Conservation (phyloP, 805 yeast genomes). For the Pichia thaimueangensis region DNA sequence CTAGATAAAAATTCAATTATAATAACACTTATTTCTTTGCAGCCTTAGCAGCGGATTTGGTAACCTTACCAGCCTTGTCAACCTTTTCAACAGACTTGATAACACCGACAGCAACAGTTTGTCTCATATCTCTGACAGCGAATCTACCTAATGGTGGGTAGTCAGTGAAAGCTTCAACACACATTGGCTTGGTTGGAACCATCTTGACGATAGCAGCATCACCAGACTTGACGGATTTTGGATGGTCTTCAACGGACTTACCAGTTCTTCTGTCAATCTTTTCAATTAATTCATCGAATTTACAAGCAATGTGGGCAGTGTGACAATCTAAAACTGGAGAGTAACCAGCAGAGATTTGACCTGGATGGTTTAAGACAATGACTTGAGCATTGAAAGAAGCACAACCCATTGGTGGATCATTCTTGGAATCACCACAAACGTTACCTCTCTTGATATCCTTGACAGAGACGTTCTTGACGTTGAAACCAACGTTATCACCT, state of each 20-base stretch:
- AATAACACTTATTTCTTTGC: conserved; percentile 54
- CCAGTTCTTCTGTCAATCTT: conserved; percentile 93
- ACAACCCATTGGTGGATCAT: conserved; percentile 79
- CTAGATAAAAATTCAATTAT: no score
- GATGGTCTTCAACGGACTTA: conserved; percentile 81
- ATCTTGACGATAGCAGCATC: conserved; percentile 92
- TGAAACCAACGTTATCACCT: conserved; percentile 90
- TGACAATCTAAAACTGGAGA: conserved; percentile 88
- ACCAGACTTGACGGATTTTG: conserved; percentile 93
- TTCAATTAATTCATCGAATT: conserved; percentile 72
- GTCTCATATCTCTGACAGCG: conserved; percentile 99
- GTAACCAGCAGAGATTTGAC: conserved; percentile 88
- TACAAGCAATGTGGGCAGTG: conserved; percentile 91
- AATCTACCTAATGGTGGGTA: conserved; percentile 98
- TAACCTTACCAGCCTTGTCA: conserved; percentile 83
- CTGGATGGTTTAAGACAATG: conserved; percentile 85
- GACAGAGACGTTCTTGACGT: conserved; percentile 84
- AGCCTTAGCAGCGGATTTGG: conserved; percentile 92
- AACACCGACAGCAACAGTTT: conserved; percentile 99
- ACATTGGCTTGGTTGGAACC: conserved; percentile 85
- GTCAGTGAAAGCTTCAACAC: conserved; percentile 90
- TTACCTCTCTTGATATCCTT: conserved; percentile 90
- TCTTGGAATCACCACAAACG: conserved; percentile 86
- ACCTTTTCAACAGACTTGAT: conserved; percentile 91
- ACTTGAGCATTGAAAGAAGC: conserved; percentile 74